Percentiles rank a stretch among this genome's conserved stretches.
These are phyloP conservation scores for Taiozyma sp. DNA, from an alignment of 1,139 yeast species.

Conservation along the genomic window DNA sequence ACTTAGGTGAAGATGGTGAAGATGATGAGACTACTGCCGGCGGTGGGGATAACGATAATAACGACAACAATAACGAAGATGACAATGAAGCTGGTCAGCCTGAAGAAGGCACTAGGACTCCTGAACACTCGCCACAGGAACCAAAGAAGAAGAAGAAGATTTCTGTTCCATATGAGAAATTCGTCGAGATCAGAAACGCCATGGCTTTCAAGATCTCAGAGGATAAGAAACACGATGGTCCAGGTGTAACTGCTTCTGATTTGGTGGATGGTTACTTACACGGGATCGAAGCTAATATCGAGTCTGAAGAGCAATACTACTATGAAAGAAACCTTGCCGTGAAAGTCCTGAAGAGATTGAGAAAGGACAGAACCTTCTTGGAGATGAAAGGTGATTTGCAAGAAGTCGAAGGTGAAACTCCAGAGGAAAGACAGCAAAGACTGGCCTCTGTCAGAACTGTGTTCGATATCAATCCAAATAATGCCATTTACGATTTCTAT, in stretches of 20 bases:
- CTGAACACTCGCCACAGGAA: constrained; percentile 5
- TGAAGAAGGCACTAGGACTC: constrained; percentile 5
- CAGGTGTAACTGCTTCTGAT: constrained; percentile 67
- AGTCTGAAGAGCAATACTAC: constrained; percentile 67
- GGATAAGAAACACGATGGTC: constrained; percentile 39
- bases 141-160: constrained; percentile 32
- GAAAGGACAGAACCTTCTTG: constrained; percentile 83
- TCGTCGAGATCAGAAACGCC: constrained; percentile 77
- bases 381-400: constrained; percentile 57
- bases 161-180: constrained; percentile 80
- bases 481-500: constrained; percentile 55
- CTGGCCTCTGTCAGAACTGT: constrained; percentile 23
- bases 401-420: constrained; percentile 26
- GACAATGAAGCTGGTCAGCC: constrained; percentile 9
- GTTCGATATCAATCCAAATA: constrained; percentile 70
- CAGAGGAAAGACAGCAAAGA: constrained; percentile 26
- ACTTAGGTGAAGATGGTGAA: constrained; percentile 65
- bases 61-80: constrained; percentile 5
- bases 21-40: constrained; percentile 24
- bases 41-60: constrained; percentile 6
- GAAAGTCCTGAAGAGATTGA: constrained; percentile 81
- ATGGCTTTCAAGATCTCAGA: constrained; percentile 70
- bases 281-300: constrained; percentile 67
- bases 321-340: constrained; percentile 66
- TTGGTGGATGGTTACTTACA: constrained; percentile 79